Evolutionary conservation across 192 early-diverging fungal species (phyloP), one percentile per base, ranked within the genome.

Genomic region (Linnemannia schmuckeri): DNA sequence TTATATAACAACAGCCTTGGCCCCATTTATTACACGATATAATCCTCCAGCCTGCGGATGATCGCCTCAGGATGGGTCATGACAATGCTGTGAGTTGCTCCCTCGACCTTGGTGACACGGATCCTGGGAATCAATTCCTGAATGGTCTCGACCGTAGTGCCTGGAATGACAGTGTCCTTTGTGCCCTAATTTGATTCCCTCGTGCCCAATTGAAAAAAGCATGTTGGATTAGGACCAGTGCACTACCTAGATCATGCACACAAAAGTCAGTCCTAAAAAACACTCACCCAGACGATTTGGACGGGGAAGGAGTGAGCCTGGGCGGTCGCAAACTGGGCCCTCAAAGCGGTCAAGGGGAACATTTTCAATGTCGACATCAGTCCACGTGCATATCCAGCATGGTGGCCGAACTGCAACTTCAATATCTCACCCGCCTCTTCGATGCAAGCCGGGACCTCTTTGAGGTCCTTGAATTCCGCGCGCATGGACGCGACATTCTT

Each of bases 401-500:
- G 85, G 57, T 78, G 47, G 4, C 22, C 20, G 71, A 75, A 87
- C 72, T 87, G 85, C 22, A 87, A 46, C 6, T 37, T 66, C 71
- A 87, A 46, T 27, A 87, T 87, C 24, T 80, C 72, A 24, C 41
- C 40, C 4, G 85, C 85, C 70, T 81, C 72, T 1, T 81, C 78
- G 18, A 87, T 47, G 30, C 57, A 69, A 3, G 27, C 57, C 0
- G 85, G 85, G 6, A 81, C 38, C 12, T 41, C 15, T 3, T 55
- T 22, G 15, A 74, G 40, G 35, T 54, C 33, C 40, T 74, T 75
- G 68, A 87, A 87, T 76, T 87, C 85, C 12, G 30, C 80, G 7
- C 61, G 33, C 85, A 87, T 81, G 9, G 85, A 81, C 68, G 78
- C 85, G 72, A 87, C 63, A 52, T 87, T 87, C 80, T 87, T 87